Evolutionary conservation across 768 basidiomycete genomes (phyloP).

Genomic region (Calocera viscosa): DNA sequence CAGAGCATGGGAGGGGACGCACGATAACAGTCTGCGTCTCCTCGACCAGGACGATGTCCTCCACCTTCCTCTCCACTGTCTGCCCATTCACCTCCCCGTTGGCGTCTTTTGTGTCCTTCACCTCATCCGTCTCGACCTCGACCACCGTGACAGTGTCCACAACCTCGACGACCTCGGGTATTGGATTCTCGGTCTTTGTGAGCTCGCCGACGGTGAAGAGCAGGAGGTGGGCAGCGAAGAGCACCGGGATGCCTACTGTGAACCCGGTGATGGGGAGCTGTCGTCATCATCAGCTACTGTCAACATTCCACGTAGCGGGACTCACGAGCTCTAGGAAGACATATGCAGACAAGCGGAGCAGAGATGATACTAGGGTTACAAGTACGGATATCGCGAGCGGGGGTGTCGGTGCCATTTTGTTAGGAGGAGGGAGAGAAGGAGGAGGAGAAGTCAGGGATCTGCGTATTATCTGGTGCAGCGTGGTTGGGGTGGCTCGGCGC

Average conservation of each 20-base stretch:
- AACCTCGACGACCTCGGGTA: slow-evolving; percentile 7
- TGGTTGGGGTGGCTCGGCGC: not conserved
- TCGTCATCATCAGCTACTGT: not conserved
- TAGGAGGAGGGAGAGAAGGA: not conserved
- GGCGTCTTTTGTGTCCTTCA: not conserved
- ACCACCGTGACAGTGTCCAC: slow-evolving; percentile 3
- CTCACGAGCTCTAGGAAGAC: not conserved
- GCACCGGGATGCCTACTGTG: not conserved
- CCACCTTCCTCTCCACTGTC: not conserved
- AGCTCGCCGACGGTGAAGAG: slow-evolving; percentile 3
- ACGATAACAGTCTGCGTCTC: not conserved
- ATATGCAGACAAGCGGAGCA: not conserved
- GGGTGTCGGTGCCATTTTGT: not conserved
- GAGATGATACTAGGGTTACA: not conserved
- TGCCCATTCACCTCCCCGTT: not conserved
- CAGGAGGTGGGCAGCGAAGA: not conserved
- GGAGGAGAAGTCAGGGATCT: not conserved
- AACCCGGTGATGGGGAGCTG: not conserved
- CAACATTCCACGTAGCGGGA: too few species aligned
- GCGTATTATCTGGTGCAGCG: not conserved
- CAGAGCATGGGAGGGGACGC: not conserved
- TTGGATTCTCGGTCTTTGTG: not conserved
- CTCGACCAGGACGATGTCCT: not conserved
- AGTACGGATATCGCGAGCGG: not conserved
- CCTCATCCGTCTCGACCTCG: not conserved